phyloP scores from a whole-genome alignment of 176 grass and related monocot genomes.

The Melocanna baccifera region DNA sequence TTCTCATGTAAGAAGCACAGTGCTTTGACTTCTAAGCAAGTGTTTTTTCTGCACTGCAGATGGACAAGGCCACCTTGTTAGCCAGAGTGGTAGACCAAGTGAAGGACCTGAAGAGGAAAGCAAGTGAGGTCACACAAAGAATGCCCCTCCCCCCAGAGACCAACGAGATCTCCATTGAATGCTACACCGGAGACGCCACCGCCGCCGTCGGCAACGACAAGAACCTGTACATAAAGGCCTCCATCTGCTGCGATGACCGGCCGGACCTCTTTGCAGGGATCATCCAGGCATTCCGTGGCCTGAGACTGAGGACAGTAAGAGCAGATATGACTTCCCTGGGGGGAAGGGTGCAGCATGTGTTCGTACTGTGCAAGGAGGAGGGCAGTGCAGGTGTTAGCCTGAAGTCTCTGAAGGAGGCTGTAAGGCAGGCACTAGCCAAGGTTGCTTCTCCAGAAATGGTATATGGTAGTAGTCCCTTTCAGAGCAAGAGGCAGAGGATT shows the following conservation, averaged over 20 bases:
- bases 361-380: slow-evolving; percentile 32
- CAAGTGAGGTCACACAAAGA: slow-evolving; percentile 17
- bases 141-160: slow-evolving; percentile 24
- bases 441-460: slow-evolving; percentile 33
- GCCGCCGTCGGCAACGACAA: not conserved
- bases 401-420: slow-evolving; percentile 43
- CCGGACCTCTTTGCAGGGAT: slow-evolving; percentile 40
- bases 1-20: not conserved
- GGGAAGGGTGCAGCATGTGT: slow-evolving; percentile 42
- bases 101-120: slow-evolving; percentile 56
- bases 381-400: slow-evolving; percentile 12
- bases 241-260: slow-evolving; percentile 46
- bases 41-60: slow-evolving; percentile 27
- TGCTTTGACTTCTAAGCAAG: not conserved
- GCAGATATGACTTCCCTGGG: slow-evolving; percentile 39
- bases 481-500: slow-evolving; percentile 51
- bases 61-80: slow-evolving; percentile 72
- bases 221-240: slow-evolving; percentile 34
- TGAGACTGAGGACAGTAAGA: slow-evolving; percentile 37
- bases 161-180: slow-evolving; percentile 40
- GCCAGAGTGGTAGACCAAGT: slow-evolving; percentile 65
- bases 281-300: slow-evolving; percentile 26
- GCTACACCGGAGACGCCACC: not conserved
- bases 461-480: not conserved
- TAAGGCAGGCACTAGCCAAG: slow-evolving; percentile 38